Base-by-base conservation (phyloP, 306 rosid genomes). In the Castanea sativa region DNA sequence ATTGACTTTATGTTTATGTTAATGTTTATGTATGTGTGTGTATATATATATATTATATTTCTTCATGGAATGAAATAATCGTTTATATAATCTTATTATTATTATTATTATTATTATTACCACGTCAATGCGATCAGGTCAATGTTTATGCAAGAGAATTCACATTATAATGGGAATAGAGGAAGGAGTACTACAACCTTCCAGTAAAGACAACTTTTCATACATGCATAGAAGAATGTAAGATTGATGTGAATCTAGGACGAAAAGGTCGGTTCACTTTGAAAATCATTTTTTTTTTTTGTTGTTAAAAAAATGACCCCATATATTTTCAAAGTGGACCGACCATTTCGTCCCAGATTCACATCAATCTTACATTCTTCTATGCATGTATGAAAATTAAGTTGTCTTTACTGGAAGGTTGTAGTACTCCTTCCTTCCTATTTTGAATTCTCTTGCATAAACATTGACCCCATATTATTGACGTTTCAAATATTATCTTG, bases 321-420 rank as follows among this genome's bases (percentile, higher is more conserved):
- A 25, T 25, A 25, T 86, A 41, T 83, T 81, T 77, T 85, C 87
- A 53, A 65, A 63, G 75, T 85, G 87, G 74, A 74, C 88, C 86
- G 78, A 81, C 81, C 84, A 75, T 61, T 5, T 75, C 38, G 74
- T 57, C 70, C 64, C 4, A 14, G 64, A 20, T 68, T 76, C 74
- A 81, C 69, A 58, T 73, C 58, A 73, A 80, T 57, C 43, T 76
- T 13, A 68, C 75, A 80, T 76, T 55, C 67, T 84, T 30, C 69
- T 55, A 11, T 67, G 38, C 27, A 59, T 51, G 56, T 4, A n/a
- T 72, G 55, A 43, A 75, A 73, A 32, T 75, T 67, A 25, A 25
- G 27, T 25, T 25, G 74, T 69, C 78, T 21, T 71, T 35, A 70
- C 84, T 71, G 55, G 55, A 80, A 81, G 21, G 58, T 43, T 58